Evolutionary conservation across 768 basidiomycete genomes (phyloP).

Genomic region (Russula foetens): DNA sequence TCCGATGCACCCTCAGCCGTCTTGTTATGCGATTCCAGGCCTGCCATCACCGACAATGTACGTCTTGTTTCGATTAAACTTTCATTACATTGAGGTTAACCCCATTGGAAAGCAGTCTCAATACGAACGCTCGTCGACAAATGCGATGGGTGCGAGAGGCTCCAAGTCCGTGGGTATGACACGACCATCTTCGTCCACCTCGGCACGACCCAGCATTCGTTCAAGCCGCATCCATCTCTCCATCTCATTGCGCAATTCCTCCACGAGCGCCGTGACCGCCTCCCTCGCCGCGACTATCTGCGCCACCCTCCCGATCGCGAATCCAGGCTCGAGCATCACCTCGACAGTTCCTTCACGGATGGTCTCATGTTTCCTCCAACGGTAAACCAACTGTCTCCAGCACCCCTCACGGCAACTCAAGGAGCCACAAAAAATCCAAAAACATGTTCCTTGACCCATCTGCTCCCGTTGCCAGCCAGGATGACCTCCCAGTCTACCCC

Average conservation of each 20-base stretch:
- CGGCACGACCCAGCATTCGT: too few species aligned
- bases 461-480: constrained; percentile 32
- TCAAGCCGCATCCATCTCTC: too few species aligned
- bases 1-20: constrained; percentile 30
- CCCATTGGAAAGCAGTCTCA: constrained; percentile 26
- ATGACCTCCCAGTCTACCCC: constrained; percentile 30
- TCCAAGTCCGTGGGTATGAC: too few species aligned
- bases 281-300: too few species aligned
- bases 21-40: constrained; percentile 29
- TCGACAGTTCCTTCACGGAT: constrained; percentile 42
- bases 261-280: too few species aligned
- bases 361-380: constrained; percentile 24
- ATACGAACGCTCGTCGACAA: constrained; percentile 36
- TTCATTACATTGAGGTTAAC: constrained; percentile 15
- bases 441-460: constrained; percentile 51
- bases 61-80: constrained; percentile 22
- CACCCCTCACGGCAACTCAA: constrained; percentile 23
- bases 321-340: too few species aligned
- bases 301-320: too few species aligned
- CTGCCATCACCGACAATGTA: constrained; percentile 39
- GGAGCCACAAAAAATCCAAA: constrained; percentile 34
- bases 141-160: constrained; percentile 80
- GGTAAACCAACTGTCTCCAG: constrained; percentile 17
- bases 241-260: too few species aligned
- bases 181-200: too few species aligned